Conservation (phyloP, 176 grass and related monocot species). For the Triticum timopheevii region DNA sequence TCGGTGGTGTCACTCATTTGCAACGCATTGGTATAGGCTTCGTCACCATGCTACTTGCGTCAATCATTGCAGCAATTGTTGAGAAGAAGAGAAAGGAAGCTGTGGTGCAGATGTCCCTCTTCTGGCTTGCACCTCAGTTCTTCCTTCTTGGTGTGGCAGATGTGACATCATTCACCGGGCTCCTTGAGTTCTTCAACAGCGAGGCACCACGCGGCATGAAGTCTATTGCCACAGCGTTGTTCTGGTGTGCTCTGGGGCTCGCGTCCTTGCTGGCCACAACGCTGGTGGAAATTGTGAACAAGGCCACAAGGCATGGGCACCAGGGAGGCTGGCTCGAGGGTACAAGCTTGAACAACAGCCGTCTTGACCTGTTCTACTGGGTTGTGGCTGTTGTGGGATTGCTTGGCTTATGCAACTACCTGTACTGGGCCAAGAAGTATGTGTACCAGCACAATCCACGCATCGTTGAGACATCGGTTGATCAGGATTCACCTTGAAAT, state of each 20-base stretch:
- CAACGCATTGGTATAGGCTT: conserved; percentile 52
- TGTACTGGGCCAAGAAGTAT: conserved; percentile 67
- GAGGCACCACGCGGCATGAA: conserved; percentile 59
- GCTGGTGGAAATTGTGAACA: conserved; percentile 45
- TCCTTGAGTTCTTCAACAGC: conserved; percentile 77
- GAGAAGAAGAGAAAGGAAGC: conserved; percentile 44
- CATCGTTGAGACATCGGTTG: background rate
- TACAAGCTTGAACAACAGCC: conserved; percentile 47
- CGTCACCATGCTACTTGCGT: conserved; percentile 20
- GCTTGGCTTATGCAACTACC: conserved; percentile 57
- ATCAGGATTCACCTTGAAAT: conserved; percentile 4
- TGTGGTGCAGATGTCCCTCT: conserved; percentile 53
- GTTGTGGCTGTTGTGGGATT: conserved; percentile 35
- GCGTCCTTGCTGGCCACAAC: conserved; percentile 49
- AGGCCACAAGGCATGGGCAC: conserved; percentile 39
- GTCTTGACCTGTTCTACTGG: conserved; percentile 70
- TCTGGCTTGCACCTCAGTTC: conserved; percentile 57
- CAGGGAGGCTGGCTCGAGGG: conserved; percentile 68
- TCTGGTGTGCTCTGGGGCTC: conserved; percentile 55
- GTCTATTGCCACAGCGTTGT: conserved; percentile 56
- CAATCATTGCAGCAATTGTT: conserved; percentile 36
- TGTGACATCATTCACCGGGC: conserved; percentile 55
- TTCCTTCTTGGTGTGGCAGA: conserved; percentile 56
- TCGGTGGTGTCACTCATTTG: conserved; percentile 42
- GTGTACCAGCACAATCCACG: conserved; percentile 36